Conservation (phyloP, 768 basidiomycete genomes). For the Agaricus sinodeliciosus region DNA sequence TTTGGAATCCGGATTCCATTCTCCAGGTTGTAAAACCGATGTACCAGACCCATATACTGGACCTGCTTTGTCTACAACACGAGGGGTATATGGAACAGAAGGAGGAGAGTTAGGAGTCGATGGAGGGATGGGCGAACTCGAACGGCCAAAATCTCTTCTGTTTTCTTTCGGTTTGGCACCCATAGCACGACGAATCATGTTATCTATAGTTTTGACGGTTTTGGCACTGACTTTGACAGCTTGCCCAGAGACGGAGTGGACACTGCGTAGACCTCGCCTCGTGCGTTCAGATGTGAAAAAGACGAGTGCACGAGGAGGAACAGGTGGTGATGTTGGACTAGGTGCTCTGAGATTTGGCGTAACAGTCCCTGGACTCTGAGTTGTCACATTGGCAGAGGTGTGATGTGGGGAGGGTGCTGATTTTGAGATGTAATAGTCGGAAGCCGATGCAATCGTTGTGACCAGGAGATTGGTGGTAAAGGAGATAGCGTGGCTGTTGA, state of each 20-base stretch:
- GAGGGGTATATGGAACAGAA: slow-evolving; percentile 13
- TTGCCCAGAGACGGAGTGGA: slow-evolving; percentile 59
- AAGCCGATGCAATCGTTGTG: slow-evolving; percentile 54
- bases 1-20: slow-evolving; percentile 2
- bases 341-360: slow-evolving; percentile 12
- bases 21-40: background rate
- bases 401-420: slow-evolving; percentile 45
- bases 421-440: slow-evolving; percentile 54
- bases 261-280: slow-evolving; percentile 47
- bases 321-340: slow-evolving; percentile 19
- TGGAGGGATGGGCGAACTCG: slow-evolving; percentile 1
- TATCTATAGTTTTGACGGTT: slow-evolving; percentile 55
- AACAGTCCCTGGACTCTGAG: slow-evolving; percentile 1
- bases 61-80: slow-evolving; percentile 11
- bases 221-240: slow-evolving; percentile 61
- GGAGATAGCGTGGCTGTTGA: slow-evolving; percentile 57
- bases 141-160: slow-evolving; percentile 14
- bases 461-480: slow-evolving; percentile 57
- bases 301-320: slow-evolving; percentile 40
- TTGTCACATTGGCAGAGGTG: slow-evolving; percentile 11
- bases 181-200: slow-evolving; percentile 50
- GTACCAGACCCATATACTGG: slow-evolving; percentile 2
- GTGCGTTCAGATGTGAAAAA: slow-evolving; percentile 57
- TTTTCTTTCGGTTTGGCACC: slow-evolving; percentile 35
- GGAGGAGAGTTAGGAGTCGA: slow-evolving; percentile 15